Percentiles rank a stretch among this genome's conserved stretches.
These are phyloP conservation scores for Helotiales sp. DNA, from an alignment of 2,329 filamentous ascomycete genomes.

Conservation along the genomic window DNA sequence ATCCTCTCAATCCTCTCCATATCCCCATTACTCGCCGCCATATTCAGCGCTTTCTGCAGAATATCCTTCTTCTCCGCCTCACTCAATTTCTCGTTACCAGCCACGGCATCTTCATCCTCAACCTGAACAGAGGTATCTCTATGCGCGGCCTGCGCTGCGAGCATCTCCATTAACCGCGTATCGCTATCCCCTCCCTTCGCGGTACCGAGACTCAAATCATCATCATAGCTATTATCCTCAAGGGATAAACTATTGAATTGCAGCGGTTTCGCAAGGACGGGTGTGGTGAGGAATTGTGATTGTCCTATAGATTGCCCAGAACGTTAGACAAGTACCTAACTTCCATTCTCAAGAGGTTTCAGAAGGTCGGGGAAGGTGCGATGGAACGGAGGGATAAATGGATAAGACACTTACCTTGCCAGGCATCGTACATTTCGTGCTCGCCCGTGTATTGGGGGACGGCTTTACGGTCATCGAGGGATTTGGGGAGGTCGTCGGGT, in stretches of 20 bases:
- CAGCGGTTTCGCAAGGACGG: conserved; percentile 79
- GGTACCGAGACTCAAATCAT: conserved; percentile 50
- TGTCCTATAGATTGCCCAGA: conserved; percentile 61
- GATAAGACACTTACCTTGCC: conserved; percentile 84
- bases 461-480: conserved; percentile 81
- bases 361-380: not conserved
- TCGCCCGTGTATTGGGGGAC: conserved; percentile 68
- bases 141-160: conserved; percentile 89
- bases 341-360: not conserved
- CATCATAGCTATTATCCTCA: conserved; percentile 74
- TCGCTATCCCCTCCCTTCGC: conserved; percentile 73
- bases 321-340: conserved; percentile 18
- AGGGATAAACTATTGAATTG: conserved; percentile 80
- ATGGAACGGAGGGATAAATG: not conserved
- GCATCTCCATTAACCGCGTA: conserved; percentile 88
- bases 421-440: conserved; percentile 98
- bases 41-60: conserved; percentile 85
- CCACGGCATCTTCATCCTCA: conserved; percentile 78
- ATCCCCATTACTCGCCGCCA: conserved; percentile 96
- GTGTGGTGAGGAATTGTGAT: conserved; percentile 90
- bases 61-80: conserved; percentile 76
- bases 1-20: conserved; percentile 76
- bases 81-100: conserved; percentile 71
- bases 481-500: conserved; percentile 84
- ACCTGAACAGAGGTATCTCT: conserved; percentile 66